Conservation (phyloP, 2,329 filamentous ascomycete genomes). For the Neonectria punicea region DNA sequence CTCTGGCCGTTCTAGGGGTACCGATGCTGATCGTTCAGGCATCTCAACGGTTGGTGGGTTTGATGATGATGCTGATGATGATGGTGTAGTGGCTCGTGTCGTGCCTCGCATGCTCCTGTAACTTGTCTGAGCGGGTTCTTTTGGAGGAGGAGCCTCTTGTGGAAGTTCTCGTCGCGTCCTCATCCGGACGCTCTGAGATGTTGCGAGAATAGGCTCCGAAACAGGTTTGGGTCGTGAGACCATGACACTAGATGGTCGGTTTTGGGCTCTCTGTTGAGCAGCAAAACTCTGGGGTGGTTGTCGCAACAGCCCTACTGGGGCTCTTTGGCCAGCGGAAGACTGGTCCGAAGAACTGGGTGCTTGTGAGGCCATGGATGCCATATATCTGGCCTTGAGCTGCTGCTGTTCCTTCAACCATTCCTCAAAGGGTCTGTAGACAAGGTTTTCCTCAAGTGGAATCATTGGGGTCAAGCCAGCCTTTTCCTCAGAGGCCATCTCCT, state of each 20-base stretch:
- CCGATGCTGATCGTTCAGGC: constrained; percentile 45
- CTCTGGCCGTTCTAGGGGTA: constrained; percentile 38
- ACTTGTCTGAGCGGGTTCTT: constrained; percentile 36
- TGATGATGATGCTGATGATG: constrained; percentile 34
- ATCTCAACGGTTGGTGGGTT: constrained; percentile 43
- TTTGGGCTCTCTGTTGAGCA: constrained; percentile 71
- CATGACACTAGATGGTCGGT: constrained; percentile 52
- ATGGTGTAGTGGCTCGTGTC: constrained; percentile 41
- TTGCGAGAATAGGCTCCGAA: constrained; percentile 36
- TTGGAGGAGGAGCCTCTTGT: constrained; percentile 34
- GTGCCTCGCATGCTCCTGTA: constrained; percentile 44
- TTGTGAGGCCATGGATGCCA: constrained; percentile 45
- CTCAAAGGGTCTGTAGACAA: constrained; percentile 73
- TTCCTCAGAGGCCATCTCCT: constrained; percentile 75
- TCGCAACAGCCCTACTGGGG: constrained; percentile 57
- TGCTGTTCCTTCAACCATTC: constrained; percentile 68
- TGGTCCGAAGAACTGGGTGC: constrained; percentile 48
- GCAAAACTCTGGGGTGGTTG: constrained; percentile 73
- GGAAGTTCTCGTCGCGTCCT: constrained; percentile 44
- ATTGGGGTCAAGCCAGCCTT: constrained; percentile 71
- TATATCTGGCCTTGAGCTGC: constrained; percentile 47
- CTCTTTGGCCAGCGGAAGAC: constrained; percentile 47
- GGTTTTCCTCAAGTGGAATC: constrained; percentile 69
- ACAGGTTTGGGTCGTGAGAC: constrained; percentile 41
- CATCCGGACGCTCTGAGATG: constrained; percentile 46